These are phyloP conservation scores for Aspergillus vadensis DNA, from an alignment of 2,329 filamentous ascomycete species.

Conservation along the genomic window DNA sequence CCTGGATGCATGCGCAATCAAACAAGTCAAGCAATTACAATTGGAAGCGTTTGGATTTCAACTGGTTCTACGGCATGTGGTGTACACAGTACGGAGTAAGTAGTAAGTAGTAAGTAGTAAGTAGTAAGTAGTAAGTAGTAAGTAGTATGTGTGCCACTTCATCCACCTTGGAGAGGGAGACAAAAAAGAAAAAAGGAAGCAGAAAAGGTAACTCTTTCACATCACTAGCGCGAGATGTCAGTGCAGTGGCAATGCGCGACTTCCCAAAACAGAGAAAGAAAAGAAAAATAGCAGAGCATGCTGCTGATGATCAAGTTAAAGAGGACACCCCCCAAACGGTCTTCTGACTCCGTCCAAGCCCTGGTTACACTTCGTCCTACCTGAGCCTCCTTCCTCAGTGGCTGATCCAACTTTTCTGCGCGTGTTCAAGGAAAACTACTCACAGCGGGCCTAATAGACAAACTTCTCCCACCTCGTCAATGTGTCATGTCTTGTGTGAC, in stretches of 20 bases:
- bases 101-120: not conserved
- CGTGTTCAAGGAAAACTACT: not conserved
- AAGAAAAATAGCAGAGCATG: not conserved
- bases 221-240: not conserved
- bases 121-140: not conserved
- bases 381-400: not conserved
- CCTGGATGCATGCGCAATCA: not conserved
- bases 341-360: conserved; percentile 7
- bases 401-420: not conserved
- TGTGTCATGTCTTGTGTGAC: not conserved
- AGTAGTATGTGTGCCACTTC: not conserved
- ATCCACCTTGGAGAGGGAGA: not conserved
- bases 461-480: not conserved
- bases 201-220: no score
- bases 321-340: not conserved
- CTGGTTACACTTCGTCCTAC: conserved; percentile 4
- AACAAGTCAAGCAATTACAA: conserved; percentile 6
- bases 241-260: not conserved
- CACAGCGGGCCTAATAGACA: not conserved
- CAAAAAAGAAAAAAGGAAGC: no score
- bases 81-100: not conserved
- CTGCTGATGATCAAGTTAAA: not conserved
- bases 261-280: not conserved
- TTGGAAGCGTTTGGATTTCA: not conserved
- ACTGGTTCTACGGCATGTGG: conserved; percentile 3